Conservation (phyloP, 2,329 filamentous ascomycete species). For the Ceratocystis lukuohia region DNA sequence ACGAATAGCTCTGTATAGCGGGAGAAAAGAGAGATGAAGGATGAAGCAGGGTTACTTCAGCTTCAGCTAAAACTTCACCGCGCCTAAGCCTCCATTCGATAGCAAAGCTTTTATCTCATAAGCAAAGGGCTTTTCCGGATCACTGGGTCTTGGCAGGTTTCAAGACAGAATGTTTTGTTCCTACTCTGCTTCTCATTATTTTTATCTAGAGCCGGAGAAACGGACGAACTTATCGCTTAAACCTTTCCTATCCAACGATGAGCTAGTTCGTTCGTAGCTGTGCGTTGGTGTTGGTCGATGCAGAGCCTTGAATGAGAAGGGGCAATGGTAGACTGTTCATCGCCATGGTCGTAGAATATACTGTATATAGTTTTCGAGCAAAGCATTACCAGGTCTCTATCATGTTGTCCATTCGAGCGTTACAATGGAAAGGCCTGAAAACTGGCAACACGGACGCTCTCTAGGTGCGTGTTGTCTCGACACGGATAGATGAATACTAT, state of each 20-base stretch:
- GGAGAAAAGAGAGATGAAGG: background rate
- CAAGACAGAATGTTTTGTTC: background rate
- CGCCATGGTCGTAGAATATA: too few relatives aligned
- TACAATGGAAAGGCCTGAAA: background rate
- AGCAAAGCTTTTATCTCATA: background rate
- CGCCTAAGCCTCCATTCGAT: background rate
- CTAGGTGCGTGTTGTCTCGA: background rate
- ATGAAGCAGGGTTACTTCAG: background rate
- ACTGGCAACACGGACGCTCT: background rate
- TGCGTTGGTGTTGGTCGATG: background rate
- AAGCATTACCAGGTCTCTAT: too few relatives aligned
- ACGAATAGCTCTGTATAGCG: background rate
- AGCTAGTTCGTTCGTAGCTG: background rate
- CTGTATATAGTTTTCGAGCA: too few relatives aligned
- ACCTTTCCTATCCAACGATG: background rate
- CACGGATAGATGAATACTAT: background rate
- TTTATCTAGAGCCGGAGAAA: background rate
- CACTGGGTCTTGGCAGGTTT: slow-evolving; percentile 5
- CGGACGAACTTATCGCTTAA: background rate
- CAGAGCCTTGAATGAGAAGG: too few relatives aligned
- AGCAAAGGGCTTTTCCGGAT: background rate
- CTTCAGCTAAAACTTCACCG: background rate
- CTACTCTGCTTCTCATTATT: background rate
- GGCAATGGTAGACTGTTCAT: too few relatives aligned
- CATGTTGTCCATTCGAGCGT: too few relatives aligned